Percentiles rank a stretch among this genome's conserved stretches.
Evolutionary conservation across 106 monocot species (phyloP).

Genomic region (Amphibolis antarctica): DNA sequence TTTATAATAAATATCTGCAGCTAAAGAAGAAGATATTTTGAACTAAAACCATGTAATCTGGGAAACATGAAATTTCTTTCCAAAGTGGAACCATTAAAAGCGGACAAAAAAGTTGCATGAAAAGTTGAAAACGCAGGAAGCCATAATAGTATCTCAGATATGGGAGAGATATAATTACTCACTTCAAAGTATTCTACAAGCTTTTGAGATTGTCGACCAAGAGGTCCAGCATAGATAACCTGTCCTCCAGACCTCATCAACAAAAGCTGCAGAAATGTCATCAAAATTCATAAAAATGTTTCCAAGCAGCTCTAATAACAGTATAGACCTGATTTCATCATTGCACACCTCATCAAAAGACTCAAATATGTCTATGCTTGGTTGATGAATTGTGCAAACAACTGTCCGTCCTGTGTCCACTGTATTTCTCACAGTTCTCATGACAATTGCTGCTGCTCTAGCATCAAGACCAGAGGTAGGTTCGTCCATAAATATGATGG

Average conservation of each 20-base stretch:
- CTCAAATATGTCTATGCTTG: constrained; percentile 97
- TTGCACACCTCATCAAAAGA: constrained; percentile 80
- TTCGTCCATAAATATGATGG: constrained; percentile 96
- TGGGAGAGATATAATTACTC: constrained; percentile 8
- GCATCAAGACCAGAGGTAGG: constrained; percentile 97
- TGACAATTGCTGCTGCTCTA: constrained; percentile 85
- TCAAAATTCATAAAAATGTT: too few relatives aligned
- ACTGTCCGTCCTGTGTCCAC: constrained; percentile 87
- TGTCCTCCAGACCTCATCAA: constrained; percentile 81
- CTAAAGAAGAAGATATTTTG: too few relatives aligned
- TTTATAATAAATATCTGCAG: too few relatives aligned
- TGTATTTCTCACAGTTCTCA: constrained; percentile 83
- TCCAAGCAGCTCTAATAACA: too few relatives aligned
- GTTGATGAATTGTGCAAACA: constrained; percentile 94
- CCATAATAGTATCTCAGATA: too few relatives aligned
- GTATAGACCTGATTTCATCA: too few relatives aligned
- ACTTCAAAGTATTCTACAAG: constrained; percentile 90
- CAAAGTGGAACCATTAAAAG: too few relatives aligned
- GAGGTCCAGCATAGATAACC: constrained; percentile 71
- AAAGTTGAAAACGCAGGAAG: too few relatives aligned
- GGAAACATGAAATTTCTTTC: too few relatives aligned
- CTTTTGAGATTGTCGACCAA: constrained; percentile 50
- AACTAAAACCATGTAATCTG: too few relatives aligned
- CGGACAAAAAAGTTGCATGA: too few relatives aligned
- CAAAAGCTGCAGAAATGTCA: constrained; percentile 37